Percentiles rank a stretch among this genome's conserved stretches.
Conservation (phyloP, 2,329 filamentous ascomycete genomes). For the Pseudogymnoascus sp. region DNA sequence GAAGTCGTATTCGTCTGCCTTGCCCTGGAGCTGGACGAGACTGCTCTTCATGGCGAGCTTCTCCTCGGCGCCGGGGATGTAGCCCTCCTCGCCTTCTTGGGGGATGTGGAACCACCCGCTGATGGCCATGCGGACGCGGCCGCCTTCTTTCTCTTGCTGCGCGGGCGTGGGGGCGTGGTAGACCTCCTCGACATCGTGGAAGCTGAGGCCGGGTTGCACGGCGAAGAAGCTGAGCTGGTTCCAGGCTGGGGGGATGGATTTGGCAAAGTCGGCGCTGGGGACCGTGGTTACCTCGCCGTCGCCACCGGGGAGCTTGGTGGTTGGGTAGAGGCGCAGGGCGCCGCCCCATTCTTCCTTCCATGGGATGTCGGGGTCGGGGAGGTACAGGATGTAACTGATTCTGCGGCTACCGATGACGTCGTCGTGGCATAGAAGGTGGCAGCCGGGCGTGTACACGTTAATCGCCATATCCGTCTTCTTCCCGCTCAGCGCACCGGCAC, state of each 20-base stretch:
- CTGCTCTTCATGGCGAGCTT: constrained; percentile 83
- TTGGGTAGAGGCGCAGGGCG: constrained; percentile 78
- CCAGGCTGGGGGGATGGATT: constrained; percentile 87
- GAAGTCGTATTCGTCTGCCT: constrained; percentile 80
- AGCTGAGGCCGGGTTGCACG: constrained; percentile 96
- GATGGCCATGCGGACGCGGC: constrained; percentile 89
- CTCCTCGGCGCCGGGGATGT: constrained; percentile 79
- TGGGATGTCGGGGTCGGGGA: constrained; percentile 82
- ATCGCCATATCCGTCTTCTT: constrained; percentile 98
- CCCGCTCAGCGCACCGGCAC: constrained; percentile 78
- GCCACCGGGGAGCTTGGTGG: constrained; percentile 53
- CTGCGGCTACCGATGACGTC: constrained; percentile 96
- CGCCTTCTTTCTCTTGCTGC: constrained; percentile 60
- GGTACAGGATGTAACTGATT: constrained; percentile 93
- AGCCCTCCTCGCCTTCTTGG: constrained; percentile 88
- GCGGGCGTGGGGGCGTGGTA: constrained; percentile 60
- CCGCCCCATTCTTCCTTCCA: constrained; percentile 94
- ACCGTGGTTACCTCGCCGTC: constrained; percentile 71
- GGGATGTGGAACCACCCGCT: constrained; percentile 99
- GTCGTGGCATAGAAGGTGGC: constrained; percentile 92
- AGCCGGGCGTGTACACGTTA: constrained; percentile 95
- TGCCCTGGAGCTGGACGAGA: constrained; percentile 84
- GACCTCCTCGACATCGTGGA: constrained; percentile 97
- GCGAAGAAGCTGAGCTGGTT: constrained; percentile 98
- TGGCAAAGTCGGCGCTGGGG: constrained; percentile 67